Evolutionary conservation across 345 rosid species (phyloP), one percentile per base, ranked within the genome.

Genomic region (Eucalyptus decipiens): DNA sequence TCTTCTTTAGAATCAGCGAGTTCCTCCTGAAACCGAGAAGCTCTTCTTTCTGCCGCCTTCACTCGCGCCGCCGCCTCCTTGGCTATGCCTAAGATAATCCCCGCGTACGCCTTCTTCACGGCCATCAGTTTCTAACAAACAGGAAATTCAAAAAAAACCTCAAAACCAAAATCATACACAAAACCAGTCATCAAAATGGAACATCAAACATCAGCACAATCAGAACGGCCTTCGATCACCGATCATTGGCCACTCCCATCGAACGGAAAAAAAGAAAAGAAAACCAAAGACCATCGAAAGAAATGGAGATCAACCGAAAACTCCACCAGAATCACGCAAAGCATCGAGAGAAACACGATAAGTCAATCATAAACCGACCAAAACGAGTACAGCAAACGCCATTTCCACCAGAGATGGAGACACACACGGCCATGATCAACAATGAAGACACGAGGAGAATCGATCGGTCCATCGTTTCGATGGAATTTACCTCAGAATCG

Each of bases 71-170:
- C 98, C 86, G 99, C 97, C 89, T 98, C 99, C 93, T 95, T 97
- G 30, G 98, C 97, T 28, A 98, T 94, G 90, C 95, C 97, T 92
- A 97, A 92, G 62, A 97, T 95, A 86, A 96, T 95, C 88, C 96
- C 99, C 88, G 99, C 99, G 88, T 97, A 98, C 50, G 98, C 99
- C 96, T 94, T 97, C 94, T 98, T 95, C 95, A 98, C 91, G 89
- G 97, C 98, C 90, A 92, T 93, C 92, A 95, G 92, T 93, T 94
- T 97, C 97, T 98, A 94, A 87, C 86, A 88, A 80, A 90, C 43
- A 81, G 86, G 43, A 76, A 86, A 49, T 49, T 89, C 32, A n/a
- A 42, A 87, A 87, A 50, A 89, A 90, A 90, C 90, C 91, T 91
- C 89, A 32, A 52, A 45, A 43, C 69, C 8, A 87, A 89, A 45